Evolutionary conservation across 2,329 filamentous ascomycete genomes (phyloP).

Genomic region (Conoideocrella luteorostrata): DNA sequence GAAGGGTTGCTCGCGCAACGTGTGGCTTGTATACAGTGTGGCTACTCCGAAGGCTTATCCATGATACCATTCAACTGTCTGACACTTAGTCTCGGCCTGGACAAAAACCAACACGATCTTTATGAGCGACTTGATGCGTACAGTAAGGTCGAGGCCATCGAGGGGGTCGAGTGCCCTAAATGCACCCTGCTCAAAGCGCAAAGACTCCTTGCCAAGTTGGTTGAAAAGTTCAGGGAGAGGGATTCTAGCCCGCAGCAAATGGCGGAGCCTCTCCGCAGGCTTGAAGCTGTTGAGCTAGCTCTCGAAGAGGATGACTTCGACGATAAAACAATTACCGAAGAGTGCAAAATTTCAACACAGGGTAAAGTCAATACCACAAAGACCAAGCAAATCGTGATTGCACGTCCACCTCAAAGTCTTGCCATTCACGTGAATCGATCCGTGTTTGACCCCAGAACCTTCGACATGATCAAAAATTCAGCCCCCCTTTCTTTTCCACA

Average conservation of each 20-base stretch:
- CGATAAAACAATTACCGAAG: conserved; percentile 56
- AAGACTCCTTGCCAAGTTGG: conserved; percentile 39
- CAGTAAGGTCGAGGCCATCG: conserved; percentile 76
- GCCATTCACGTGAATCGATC: conserved; percentile 88
- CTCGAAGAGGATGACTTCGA: conserved; percentile 76
- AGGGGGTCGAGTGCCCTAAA: conserved; percentile 84
- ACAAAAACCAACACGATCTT: conserved; percentile 58
- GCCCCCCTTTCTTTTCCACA: conserved; percentile 72
- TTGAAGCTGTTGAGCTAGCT: conserved; percentile 62
- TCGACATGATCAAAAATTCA: conserved; percentile 75
- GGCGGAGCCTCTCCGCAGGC: conserved; percentile 44
- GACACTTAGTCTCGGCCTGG: conserved; percentile 70
- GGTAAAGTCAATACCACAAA: conserved; percentile 74
- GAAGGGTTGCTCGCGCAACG: conserved; percentile 84
- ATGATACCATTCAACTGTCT: conserved; percentile 93
- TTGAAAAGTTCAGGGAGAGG: conserved; percentile 31
- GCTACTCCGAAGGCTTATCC: conserved; percentile 79
- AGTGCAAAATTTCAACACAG: conserved; percentile 60
- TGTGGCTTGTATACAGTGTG: conserved; percentile 80
- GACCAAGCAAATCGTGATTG: conserved; percentile 82
- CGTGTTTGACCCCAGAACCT: conserved; percentile 78
- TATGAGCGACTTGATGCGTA: conserved; percentile 78
- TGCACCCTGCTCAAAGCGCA: conserved; percentile 68
- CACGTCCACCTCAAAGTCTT: conserved; percentile 71
- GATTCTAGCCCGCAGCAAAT: conserved; percentile 41